These are phyloP conservation scores for Gentiana dahurica DNA, from an alignment of 257 asterid genomes.

Conservation along the genomic window DNA sequence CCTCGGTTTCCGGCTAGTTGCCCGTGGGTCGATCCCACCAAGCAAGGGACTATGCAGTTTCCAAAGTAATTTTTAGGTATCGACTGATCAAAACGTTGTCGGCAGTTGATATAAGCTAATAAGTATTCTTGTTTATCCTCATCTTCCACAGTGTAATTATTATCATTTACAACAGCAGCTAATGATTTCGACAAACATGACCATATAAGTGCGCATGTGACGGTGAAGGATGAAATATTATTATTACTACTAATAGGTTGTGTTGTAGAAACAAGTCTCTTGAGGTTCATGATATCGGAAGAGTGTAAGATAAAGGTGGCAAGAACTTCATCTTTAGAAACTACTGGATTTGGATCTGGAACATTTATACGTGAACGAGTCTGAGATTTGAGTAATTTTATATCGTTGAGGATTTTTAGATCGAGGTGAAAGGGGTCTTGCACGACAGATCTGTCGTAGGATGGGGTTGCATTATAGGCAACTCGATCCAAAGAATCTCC, in stretches of 20 bases:
- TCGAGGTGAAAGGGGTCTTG: background rate
- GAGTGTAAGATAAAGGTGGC: background rate
- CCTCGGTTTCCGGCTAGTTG: background rate
- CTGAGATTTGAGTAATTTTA: background rate
- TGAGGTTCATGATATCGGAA: background rate
- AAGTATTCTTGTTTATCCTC: constrained; percentile 25
- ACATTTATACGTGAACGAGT: background rate
- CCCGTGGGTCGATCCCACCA: background rate
- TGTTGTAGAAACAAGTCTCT: background rate
- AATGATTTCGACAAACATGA: background rate
- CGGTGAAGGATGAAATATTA: background rate
- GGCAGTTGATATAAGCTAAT: background rate
- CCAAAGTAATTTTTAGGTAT: constrained; percentile 8
- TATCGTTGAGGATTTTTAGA: too few species aligned
- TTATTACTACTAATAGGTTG: too few species aligned
- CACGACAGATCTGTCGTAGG: background rate
- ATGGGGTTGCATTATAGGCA: background rate
- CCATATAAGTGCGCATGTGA: background rate
- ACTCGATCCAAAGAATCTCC: constrained; percentile 11
- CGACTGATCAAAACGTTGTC: constrained; percentile 3
- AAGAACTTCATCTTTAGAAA: background rate
- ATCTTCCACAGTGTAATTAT: background rate
- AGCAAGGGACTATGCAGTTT: constrained; percentile 3
- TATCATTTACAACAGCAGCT: background rate
- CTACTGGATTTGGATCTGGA: background rate